Evolutionary conservation across 305 asterid species (phyloP).

Genomic region (Fraxinus baroniana): DNA sequence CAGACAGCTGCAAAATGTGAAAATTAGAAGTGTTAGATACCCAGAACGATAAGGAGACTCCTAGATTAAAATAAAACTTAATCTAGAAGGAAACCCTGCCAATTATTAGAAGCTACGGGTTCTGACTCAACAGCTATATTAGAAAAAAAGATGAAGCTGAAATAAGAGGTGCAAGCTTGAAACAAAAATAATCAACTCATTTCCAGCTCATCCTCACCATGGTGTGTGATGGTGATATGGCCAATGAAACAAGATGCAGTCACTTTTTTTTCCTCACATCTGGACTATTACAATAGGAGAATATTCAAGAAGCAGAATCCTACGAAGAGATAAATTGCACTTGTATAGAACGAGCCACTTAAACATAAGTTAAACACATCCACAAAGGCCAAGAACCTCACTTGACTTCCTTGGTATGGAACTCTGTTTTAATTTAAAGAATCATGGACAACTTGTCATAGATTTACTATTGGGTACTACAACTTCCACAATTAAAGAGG

Average conservation of each 20-base stretch:
- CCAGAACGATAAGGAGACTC: neutral
- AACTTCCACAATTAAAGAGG: neutral
- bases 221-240: neutral
- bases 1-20: slow-evolving; percentile 55
- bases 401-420: neutral
- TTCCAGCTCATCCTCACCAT: neutral
- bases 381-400: neutral
- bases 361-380: neutral
- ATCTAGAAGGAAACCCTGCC: neutral
- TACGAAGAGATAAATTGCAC: neutral
- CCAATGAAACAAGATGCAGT: neutral
- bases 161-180: neutral
- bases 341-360: neutral
- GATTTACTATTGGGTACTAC: neutral
- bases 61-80: neutral
- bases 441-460: neutral
- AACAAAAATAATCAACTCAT: neutral
- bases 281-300: neutral
- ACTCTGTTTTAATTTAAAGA: neutral
- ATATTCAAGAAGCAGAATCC: neutral
- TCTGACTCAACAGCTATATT: neutral
- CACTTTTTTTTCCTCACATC: neutral
- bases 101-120: neutral
- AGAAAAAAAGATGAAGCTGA: neutral
- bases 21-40: neutral